Evolutionary conservation across 176 grass and related monocot species (phyloP).

Genomic region (Rhynchospora tenuis): DNA sequence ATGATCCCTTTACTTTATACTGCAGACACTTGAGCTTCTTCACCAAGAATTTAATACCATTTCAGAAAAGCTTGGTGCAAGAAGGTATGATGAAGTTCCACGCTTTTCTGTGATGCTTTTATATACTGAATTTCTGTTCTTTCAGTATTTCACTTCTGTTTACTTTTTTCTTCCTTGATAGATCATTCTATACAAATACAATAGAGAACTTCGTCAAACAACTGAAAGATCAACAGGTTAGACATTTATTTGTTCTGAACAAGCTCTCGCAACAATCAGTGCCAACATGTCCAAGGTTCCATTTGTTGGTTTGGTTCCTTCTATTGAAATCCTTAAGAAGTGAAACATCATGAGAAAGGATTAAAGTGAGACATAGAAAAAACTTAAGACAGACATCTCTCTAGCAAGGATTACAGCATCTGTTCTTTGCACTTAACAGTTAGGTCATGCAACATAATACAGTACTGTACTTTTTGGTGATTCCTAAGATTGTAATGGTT

Average conservation of each 20-base stretch:
- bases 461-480: neutral
- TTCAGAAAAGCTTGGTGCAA: slow-evolving; percentile 40
- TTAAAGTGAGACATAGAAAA: neutral
- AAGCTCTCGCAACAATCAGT: neutral
- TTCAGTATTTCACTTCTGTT: neutral
- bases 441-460: neutral
- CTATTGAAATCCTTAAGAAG: neutral
- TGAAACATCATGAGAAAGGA: neutral
- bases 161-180: slow-evolving; percentile 15
- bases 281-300: neutral
- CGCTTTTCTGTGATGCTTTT: neutral
- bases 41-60: slow-evolving; percentile 56
- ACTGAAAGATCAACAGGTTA: slow-evolving; percentile 61
- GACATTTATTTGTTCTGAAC: slow-evolving; percentile 23
- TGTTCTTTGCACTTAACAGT: neutral
- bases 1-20: neutral
- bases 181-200: slow-evolving; percentile 52
- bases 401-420: neutral
- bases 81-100: slow-evolving; percentile 36
- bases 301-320: neutral
- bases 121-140: neutral
- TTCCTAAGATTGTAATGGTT: neutral
- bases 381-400: neutral
- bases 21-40: slow-evolving; percentile 79
- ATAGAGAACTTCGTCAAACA: slow-evolving; percentile 39